Conservation (phyloP, 306 rosid genomes). For the Abrus precatorius region DNA sequence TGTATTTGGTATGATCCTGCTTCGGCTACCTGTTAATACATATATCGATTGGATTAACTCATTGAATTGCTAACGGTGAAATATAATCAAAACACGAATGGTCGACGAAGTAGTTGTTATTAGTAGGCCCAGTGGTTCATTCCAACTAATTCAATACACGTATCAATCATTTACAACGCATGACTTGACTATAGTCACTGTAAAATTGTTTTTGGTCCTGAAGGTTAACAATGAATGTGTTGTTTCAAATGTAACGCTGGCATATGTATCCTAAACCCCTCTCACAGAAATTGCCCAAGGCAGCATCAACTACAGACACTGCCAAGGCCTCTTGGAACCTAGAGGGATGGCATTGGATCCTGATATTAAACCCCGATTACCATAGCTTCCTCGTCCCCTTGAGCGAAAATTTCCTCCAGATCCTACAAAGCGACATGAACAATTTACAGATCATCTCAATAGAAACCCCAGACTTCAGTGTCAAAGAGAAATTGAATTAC, state of each 20-base stretch:
- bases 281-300: background rate
- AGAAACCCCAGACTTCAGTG: background rate
- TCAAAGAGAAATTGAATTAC: conserved; percentile 49
- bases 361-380: conserved; percentile 66
- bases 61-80: no score
- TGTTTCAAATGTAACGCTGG: conserved; percentile 35
- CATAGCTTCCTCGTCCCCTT: conserved; percentile 86
- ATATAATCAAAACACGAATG: no score
- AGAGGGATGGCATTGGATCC: conserved; percentile 83
- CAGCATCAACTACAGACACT: conserved; percentile 34
- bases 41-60: no score
- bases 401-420: conserved; percentile 75
- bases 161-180: conserved; percentile 38
- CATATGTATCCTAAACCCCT: background rate
- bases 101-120: no score
- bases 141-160: conserved; percentile 28
- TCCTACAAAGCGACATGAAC: conserved; percentile 53
- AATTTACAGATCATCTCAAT: conserved; percentile 21
- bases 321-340: conserved; percentile 76
- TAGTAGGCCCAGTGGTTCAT: conserved; percentile 11
- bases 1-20: no score
- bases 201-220: conserved; percentile 41
- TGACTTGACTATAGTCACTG: conserved; percentile 29
- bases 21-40: no score
- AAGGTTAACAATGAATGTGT: conserved; percentile 38